Percentiles rank a stretch among this genome's conserved stretches.
These are phyloP conservation scores for Bipolaris cookei DNA, from an alignment of 2,329 filamentous ascomycete genomes.

Conservation along the genomic window DNA sequence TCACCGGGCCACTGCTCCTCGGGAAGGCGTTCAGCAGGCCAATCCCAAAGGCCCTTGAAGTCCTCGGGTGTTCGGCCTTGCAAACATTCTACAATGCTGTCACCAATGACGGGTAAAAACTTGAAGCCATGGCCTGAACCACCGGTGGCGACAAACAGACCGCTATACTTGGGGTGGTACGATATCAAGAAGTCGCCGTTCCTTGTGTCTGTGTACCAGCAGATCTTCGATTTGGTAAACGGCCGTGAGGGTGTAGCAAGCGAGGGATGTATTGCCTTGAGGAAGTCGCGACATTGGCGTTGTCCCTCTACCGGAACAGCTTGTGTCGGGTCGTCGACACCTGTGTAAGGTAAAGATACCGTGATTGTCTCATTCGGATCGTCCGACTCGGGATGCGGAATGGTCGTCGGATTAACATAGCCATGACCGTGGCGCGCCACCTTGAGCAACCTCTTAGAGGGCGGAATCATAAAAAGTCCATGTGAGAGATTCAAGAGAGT, in stretches of 20 bases:
- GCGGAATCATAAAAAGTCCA: conserved; percentile 78
- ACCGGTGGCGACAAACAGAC: conserved; percentile 65
- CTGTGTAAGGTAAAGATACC: conserved; percentile 58
- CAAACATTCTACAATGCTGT: conserved; percentile 61
- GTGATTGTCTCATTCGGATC: conserved; percentile 48
- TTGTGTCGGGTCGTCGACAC: conserved; percentile 57
- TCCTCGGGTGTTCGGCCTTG: conserved; percentile 51
- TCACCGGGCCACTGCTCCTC: conserved; percentile 48
- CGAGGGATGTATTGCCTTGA: conserved; percentile 37
- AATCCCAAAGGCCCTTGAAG: conserved; percentile 68
- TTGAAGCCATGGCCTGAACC: conserved; percentile 69
- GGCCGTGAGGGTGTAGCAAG: conserved; percentile 48
- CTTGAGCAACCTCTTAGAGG: conserved; percentile 56
- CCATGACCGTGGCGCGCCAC: conserved; percentile 59
- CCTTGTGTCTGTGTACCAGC: conserved; percentile 64
- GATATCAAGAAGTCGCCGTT: conserved; percentile 63
- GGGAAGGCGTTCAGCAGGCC: conserved; percentile 52
- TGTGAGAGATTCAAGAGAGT: conserved; percentile 74
- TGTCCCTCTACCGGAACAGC: conserved; percentile 44
- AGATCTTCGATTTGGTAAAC: conserved; percentile 57
- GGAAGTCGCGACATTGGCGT: conserved; percentile 40
- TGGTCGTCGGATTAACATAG: conserved; percentile 55
- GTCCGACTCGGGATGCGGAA: conserved; percentile 55
- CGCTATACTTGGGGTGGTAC: conserved; percentile 57
- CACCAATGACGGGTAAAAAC: conserved; percentile 65